Conservation (phyloP, 768 basidiomycete genomes). For the Galerina sulciceps region DNA sequence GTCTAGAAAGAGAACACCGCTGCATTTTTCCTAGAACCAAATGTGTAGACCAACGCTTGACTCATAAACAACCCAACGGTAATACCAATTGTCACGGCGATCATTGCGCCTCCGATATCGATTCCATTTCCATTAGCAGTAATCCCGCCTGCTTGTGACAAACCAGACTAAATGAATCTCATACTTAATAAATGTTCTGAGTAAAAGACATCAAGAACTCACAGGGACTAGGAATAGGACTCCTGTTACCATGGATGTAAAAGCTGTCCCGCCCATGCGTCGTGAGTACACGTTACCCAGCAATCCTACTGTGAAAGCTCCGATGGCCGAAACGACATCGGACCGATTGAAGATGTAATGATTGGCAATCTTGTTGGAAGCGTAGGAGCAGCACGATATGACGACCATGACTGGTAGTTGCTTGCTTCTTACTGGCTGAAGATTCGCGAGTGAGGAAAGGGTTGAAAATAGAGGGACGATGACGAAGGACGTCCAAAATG, state of each 20-base stretch:
- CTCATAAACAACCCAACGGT: constrained; percentile 91
- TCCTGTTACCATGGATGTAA: constrained; percentile 90
- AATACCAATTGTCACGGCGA: constrained; percentile 89
- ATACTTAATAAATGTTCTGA: not conserved
- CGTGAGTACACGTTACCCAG: constrained; percentile 84
- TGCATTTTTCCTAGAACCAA: constrained; percentile 82
- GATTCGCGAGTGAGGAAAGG: constrained; percentile 73
- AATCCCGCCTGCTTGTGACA: constrained; percentile 86
- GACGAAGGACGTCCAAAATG: constrained; percentile 74
- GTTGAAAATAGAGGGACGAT: constrained; percentile 79
- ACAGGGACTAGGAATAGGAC: constrained; percentile 88
- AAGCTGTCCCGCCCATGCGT: constrained; percentile 83
- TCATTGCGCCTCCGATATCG: constrained; percentile 87
- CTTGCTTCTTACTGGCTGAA: constrained; percentile 73
- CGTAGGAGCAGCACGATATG: constrained; percentile 81
- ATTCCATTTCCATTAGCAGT: constrained; percentile 81
- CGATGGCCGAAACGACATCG: constrained; percentile 84
- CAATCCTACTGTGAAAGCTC: constrained; percentile 80
- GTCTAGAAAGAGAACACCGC: constrained; percentile 82
- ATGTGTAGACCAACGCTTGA: constrained; percentile 85
- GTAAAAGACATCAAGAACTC: constrained; percentile 30
- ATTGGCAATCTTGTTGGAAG: constrained; percentile 81
- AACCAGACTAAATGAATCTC: constrained; percentile 59
- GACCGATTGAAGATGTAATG: constrained; percentile 86
- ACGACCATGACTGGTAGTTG: constrained; percentile 84